A percentile compares a stretch with the other conserved stretches of the same genome.
Evolutionary conservation across 352 stramenopile species (phyloP).

Genomic region (Phytophthora europaea): DNA sequence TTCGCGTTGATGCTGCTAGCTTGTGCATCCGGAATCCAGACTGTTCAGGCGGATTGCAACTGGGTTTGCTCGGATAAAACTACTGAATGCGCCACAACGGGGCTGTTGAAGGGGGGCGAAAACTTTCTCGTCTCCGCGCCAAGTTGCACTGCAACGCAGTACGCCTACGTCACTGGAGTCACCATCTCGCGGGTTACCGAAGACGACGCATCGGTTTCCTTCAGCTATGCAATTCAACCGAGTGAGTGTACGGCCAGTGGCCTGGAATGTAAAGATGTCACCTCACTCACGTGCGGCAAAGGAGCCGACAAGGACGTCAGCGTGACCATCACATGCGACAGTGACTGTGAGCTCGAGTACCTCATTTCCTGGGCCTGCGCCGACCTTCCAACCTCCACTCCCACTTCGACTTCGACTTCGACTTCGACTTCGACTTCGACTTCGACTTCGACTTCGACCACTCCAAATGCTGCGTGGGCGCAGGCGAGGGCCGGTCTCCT

Average conservation of each 20-base stretch:
- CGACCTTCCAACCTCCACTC: not conserved
- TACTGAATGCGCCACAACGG: too few species aligned
- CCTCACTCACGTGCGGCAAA: not conserved
- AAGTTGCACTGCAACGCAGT: not conserved
- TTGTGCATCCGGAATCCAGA: not conserved
- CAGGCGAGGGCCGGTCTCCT: too few species aligned
- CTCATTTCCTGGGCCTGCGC: not conserved
- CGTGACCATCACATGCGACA: not conserved
- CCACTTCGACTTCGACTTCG: not conserved
- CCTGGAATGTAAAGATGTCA: not conserved
- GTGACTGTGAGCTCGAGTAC: not conserved
- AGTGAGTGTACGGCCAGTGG: too few species aligned
- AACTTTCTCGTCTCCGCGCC: too few species aligned
- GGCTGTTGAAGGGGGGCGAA: too few species aligned
- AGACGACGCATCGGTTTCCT: not conserved
- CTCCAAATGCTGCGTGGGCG: not conserved
- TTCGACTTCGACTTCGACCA: not conserved
- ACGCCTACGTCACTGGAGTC: not conserved
- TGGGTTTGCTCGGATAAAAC: not conserved
- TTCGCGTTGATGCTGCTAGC: not conserved
- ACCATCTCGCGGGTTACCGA: not conserved
- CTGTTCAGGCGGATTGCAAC: not conserved
- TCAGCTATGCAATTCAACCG: not conserved
- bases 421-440: too few species aligned
- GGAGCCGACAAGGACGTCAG: not conserved